These are phyloP conservation scores for Eucalyptus polybractea DNA, from an alignment of 345 rosid genomes.

Conservation along the genomic window DNA sequence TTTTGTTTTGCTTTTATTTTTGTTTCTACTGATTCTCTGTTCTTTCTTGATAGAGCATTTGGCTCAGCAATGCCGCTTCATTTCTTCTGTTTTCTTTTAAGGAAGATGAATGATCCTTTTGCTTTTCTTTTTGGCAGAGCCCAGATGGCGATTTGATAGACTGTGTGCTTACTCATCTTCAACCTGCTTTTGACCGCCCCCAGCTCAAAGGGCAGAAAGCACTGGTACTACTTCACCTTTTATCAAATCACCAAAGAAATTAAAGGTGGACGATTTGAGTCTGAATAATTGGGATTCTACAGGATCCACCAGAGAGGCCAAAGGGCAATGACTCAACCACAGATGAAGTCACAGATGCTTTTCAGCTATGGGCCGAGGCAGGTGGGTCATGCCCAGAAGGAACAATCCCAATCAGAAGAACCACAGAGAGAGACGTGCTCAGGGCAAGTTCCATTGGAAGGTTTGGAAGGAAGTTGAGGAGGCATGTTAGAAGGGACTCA, in stretches of 20 bases:
- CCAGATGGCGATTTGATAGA: conserved; percentile 96
- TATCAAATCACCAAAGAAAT: neutral
- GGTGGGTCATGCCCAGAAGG: conserved; percentile 87
- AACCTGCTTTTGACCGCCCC: conserved; percentile 95
- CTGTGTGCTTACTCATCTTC: conserved; percentile 72
- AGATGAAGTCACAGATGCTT: conserved; percentile 11
- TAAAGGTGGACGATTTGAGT: neutral
- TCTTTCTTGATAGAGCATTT: neutral
- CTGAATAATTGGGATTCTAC: neutral
- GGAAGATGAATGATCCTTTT: neutral
- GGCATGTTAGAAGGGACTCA: conserved; percentile 79
- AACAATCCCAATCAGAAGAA: conserved; percentile 81
- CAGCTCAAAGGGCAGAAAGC: conserved; percentile 64
- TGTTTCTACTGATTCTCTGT: neutral
- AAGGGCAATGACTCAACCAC: conserved; percentile 23
- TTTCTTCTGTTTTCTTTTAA: neutral
- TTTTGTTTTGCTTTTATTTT: neutral
- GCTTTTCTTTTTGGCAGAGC: conserved; percentile 32
- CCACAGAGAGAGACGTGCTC: conserved; percentile 52
- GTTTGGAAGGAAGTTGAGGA: conserved; percentile 60
- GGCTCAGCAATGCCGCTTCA: neutral
- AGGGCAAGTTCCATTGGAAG: conserved; percentile 56
- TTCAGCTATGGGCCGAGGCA: conserved; percentile 67
- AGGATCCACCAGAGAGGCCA: conserved; percentile 68
- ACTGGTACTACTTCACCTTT: conserved; percentile 22